phyloP scores from a whole-genome alignment of 202 grass and related monocot genomes.

The Musa balbisiana region DNA sequence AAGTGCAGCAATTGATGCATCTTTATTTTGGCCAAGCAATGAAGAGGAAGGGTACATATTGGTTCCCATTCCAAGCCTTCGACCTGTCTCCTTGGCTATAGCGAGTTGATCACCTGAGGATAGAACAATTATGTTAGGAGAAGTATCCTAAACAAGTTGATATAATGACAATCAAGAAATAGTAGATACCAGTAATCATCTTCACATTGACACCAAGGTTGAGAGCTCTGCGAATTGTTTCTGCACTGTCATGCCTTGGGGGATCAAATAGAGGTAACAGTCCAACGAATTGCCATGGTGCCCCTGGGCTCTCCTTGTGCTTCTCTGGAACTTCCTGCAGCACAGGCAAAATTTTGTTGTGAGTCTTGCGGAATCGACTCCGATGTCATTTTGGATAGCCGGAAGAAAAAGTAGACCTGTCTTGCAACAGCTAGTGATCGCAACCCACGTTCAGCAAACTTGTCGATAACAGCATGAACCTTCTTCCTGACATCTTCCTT shows the following conservation, averaged over 20 bases:
- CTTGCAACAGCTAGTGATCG: slow-evolving; percentile 61
- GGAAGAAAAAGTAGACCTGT: slow-evolving; percentile 24
- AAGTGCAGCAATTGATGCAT: slow-evolving; percentile 48
- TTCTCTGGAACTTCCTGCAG: slow-evolving; percentile 71
- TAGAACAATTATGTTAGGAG: slow-evolving; percentile 10
- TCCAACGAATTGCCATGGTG: slow-evolving; percentile 62
- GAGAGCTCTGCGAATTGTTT: slow-evolving; percentile 74
- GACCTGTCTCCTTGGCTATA: slow-evolving; percentile 91
- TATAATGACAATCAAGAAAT: background rate
- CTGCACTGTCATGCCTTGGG: slow-evolving; percentile 81
- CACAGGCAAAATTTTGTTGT: background rate
- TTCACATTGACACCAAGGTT: slow-evolving; percentile 88
- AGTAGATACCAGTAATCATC: slow-evolving; percentile 77
- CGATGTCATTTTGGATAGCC: background rate
- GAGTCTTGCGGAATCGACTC: slow-evolving; percentile 1
- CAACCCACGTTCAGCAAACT: slow-evolving; percentile 79
- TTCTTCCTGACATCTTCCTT: slow-evolving; percentile 35
- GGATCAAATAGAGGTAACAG: slow-evolving; percentile 85
- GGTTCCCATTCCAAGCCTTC: slow-evolving; percentile 88
- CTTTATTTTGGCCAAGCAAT: slow-evolving; percentile 57
- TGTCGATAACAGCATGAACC: slow-evolving; percentile 62
- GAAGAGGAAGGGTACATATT: slow-evolving; percentile 97
- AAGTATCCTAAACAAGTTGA: background rate
- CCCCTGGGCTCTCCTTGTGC: slow-evolving; percentile 52
- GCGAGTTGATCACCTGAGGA: slow-evolving; percentile 70